Conservation (phyloP, 257 asterid species). For the Anisodus acutangulus region DNA sequence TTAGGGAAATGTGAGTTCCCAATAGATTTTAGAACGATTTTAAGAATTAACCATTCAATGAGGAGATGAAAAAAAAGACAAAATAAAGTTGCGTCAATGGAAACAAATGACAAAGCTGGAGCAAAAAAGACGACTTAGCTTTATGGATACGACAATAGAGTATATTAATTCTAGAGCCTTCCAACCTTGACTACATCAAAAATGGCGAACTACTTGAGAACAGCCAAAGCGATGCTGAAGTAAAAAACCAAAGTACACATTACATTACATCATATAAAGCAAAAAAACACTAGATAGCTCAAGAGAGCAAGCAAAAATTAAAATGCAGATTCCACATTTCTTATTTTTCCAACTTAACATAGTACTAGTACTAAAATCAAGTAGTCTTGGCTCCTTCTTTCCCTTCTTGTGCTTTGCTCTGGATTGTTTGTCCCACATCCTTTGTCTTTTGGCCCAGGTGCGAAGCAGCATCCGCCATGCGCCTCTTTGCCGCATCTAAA, state of each 20-base stretch:
- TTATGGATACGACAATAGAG: no score
- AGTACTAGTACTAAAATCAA: background rate
- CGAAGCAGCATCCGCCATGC: slow-evolving; percentile 61
- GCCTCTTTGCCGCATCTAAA: slow-evolving; percentile 57
- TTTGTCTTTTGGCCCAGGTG: slow-evolving; percentile 67
- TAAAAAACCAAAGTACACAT: background rate
- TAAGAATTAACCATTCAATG: no score
- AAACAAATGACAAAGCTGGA: no score
- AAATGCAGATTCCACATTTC: background rate
- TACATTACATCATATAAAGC: background rate
- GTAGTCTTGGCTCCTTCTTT: slow-evolving; percentile 29
- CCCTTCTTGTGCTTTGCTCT: slow-evolving; percentile 62
- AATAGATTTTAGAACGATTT: no score
- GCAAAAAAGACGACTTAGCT: no score
- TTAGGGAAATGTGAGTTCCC: no score
- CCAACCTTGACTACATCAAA: background rate
- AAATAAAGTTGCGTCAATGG: no score
- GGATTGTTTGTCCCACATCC: slow-evolving; percentile 63
- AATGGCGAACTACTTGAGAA: background rate
- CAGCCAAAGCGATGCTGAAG: background rate
- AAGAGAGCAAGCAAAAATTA: background rate
- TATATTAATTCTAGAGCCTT: background rate
- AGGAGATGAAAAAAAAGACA: no score
- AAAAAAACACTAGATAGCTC: background rate
- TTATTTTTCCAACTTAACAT: slow-evolving; percentile 1